Conservation (phyloP, 768 basidiomycete genomes). For the Brasilioporus rufonigricans region DNA sequence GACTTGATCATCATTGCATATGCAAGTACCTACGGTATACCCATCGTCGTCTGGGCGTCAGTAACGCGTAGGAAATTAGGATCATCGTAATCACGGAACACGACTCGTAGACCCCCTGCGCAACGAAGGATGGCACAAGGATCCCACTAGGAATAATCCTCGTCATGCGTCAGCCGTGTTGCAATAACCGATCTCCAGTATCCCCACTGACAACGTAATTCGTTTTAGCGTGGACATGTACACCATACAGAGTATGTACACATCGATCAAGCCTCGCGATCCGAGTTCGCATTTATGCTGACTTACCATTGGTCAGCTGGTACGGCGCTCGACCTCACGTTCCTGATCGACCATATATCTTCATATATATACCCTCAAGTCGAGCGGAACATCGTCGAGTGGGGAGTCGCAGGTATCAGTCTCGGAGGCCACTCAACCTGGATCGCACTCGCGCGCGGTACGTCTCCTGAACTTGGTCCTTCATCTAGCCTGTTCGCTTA, state of each 20-base stretch:
- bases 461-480: background rate
- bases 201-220: slow-evolving; percentile 2
- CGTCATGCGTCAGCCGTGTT: slow-evolving; percentile 28
- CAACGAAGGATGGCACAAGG: slow-evolving; percentile 25
- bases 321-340: slow-evolving; percentile 72
- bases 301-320: slow-evolving; percentile 37
- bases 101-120: slow-evolving; percentile 24
- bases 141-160: slow-evolving; percentile 23
- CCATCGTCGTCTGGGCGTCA: background rate
- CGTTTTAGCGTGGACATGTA: slow-evolving; percentile 30
- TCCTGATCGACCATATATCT: slow-evolving; percentile 78
- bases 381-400: slow-evolving; percentile 60
- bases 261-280: background rate
- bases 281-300: background rate
- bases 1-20: slow-evolving; percentile 29
- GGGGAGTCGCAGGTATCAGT: slow-evolving; percentile 73
- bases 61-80: slow-evolving; percentile 15
- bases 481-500: background rate
- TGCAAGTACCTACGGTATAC: slow-evolving; percentile 16
- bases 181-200: background rate
- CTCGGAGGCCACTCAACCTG: slow-evolving; percentile 86
- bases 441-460: slow-evolving; percentile 57
- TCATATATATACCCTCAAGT: slow-evolving; percentile 68
- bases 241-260: slow-evolving; percentile 29
- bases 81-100: slow-evolving; percentile 32